These are phyloP conservation scores for Trypanosoma scelopori DNA, from an alignment of 208 protist species.

Conservation along the genomic window DNA sequence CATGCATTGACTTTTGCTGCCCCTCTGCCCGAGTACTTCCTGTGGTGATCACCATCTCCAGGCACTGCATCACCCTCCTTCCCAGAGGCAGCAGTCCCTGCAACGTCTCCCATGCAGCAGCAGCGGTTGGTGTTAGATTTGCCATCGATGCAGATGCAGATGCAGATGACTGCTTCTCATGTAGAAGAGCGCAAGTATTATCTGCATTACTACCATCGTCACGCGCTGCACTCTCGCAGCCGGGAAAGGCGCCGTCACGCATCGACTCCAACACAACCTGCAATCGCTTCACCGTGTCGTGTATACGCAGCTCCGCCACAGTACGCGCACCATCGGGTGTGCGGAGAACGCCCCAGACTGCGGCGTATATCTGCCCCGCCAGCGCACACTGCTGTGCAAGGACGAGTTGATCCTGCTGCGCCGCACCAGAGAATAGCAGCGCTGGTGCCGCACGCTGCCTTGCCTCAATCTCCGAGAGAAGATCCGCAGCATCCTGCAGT, in stretches of 20 bases:
- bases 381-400: constrained; percentile 63
- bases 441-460: neutral
- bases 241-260: neutral
- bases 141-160: neutral
- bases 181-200: neutral
- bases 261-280: constrained; percentile 36
- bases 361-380: constrained; percentile 61
- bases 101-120: constrained; percentile 49
- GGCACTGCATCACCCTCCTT: constrained; percentile 36
- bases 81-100: constrained; percentile 45
- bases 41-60: constrained; percentile 15
- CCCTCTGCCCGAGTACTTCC: neutral
- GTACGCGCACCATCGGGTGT: constrained; percentile 40
- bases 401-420: constrained; percentile 4
- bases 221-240: neutral
- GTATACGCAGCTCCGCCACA: constrained; percentile 43
- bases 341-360: constrained; percentile 62
- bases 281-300: constrained; percentile 37
- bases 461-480: constrained; percentile 26
- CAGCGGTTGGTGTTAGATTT: neutral
- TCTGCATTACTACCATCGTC: neutral
- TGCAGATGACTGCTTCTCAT: neutral
- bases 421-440: neutral
- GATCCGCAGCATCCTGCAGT: constrained; percentile 39
- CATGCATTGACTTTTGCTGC: neutral